Conservation (phyloP, 768 basidiomycete species). For the Daedaleopsis sinensis region DNA sequence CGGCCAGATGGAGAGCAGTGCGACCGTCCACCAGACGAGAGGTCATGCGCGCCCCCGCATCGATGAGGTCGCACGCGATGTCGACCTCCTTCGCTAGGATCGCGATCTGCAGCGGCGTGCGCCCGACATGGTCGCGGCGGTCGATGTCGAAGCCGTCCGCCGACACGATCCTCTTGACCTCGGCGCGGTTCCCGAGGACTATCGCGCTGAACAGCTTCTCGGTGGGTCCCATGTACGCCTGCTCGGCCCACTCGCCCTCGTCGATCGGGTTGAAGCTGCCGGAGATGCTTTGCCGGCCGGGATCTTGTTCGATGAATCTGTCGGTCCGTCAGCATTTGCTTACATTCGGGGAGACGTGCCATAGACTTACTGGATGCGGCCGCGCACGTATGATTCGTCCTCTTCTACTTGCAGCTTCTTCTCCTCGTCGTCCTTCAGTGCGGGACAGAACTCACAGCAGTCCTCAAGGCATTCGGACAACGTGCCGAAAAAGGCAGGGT, state of each 20-base stretch:
- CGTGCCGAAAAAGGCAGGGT: constrained; percentile 65
- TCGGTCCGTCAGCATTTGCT: not conserved
- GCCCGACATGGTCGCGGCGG: constrained; percentile 63
- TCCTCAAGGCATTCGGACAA: constrained; percentile 60
- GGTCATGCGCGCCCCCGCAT: constrained; percentile 58
- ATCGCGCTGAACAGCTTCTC: constrained; percentile 63
- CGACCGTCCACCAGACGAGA: constrained; percentile 60
- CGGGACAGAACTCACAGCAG: constrained; percentile 64
- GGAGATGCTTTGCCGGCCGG: constrained; percentile 61
- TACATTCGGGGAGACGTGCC: not conserved
- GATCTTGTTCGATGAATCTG: constrained; percentile 63
- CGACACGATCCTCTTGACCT: constrained; percentile 42
- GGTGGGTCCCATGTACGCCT: constrained; percentile 58
- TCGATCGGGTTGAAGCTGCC: constrained; percentile 72
- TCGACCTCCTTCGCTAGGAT: constrained; percentile 49
- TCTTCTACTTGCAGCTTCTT: constrained; percentile 52
- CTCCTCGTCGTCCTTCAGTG: constrained; percentile 59
- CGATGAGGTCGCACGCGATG: constrained; percentile 53
- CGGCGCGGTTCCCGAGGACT: constrained; percentile 43
- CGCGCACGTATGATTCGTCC: constrained; percentile 55
- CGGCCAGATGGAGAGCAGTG: constrained; percentile 58
- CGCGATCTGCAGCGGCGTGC: constrained; percentile 61
- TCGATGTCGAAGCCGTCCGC: constrained; percentile 49
- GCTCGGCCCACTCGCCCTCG: constrained; percentile 64
- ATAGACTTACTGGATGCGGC: constrained; percentile 47